Conservation (phyloP, 73 alveolate species). For the Blepharisma japonicum region DNA sequence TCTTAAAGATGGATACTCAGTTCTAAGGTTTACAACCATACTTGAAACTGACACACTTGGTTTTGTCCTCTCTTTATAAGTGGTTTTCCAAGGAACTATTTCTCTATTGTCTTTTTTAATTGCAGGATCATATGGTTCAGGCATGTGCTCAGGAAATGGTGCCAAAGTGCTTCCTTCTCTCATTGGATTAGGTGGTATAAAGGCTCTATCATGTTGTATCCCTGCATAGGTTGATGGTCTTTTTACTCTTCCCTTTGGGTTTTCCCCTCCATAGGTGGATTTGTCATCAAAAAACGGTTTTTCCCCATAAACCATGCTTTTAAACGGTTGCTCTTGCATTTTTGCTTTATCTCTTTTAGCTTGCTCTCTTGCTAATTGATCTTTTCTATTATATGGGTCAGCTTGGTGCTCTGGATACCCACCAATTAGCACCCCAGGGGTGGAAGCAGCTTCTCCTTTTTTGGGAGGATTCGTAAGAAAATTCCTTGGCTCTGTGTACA, state of each 20-base stretch:
- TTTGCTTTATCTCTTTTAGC: slow-evolving; percentile 19
- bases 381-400: slow-evolving; percentile 10
- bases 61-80: neutral
- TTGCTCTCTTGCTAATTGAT: neutral
- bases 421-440: slow-evolving; percentile 22
- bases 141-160: slow-evolving; percentile 7
- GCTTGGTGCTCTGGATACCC: neutral
- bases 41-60: neutral
- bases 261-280: neutral
- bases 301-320: neutral
- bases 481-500: neutral
- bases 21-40: neutral
- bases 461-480: slow-evolving; percentile 7
- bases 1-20: slow-evolving; percentile 15
- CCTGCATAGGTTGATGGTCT: neutral
- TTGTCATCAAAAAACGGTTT: neutral
- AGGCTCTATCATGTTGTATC: neutral
- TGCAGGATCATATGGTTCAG: neutral
- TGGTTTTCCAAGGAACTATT: slow-evolving; percentile 17
- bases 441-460: neutral
- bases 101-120: neutral
- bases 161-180: neutral
- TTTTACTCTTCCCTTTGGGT: neutral
- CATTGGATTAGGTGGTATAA: neutral
- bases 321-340: slow-evolving; percentile 18